Conservation (phyloP, 345 rosid genomes). For the Isatis tinctoria region DNA sequence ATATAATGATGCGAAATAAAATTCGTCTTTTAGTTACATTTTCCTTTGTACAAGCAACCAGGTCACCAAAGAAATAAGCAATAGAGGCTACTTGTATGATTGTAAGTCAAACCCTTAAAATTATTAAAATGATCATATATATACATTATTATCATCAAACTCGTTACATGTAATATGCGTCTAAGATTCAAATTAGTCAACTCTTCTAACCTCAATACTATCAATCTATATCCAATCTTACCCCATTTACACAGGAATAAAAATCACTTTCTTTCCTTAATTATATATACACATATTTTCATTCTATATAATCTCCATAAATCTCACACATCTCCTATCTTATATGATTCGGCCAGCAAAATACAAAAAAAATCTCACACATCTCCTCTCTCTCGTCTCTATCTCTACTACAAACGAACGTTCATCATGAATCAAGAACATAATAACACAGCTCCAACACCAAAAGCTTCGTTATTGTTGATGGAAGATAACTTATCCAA, state of each 20-base stretch:
- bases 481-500: constrained; percentile 37
- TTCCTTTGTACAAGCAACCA: constrained; percentile 9
- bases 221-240: constrained; percentile 14
- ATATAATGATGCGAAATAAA: not conserved
- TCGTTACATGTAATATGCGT: constrained; percentile 14
- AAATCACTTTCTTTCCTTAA: constrained; percentile 6
- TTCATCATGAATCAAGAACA: constrained; percentile 31
- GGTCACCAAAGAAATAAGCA: constrained; percentile 36
- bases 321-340: not conserved
- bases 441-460: not conserved
- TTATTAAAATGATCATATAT: not conserved
- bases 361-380: not conserved
- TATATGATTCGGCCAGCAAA: not conserved
- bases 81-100: not conserved
- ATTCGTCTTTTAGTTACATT: not conserved
- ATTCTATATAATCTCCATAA: constrained; percentile 3
- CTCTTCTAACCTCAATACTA: not conserved
- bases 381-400: not conserved
- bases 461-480: constrained; percentile 34
- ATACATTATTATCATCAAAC: not conserved
- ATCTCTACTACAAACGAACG: not conserved
- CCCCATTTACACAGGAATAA: not conserved
- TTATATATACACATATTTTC: not conserved
- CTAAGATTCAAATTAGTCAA: constrained; percentile 21
- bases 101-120: constrained; percentile 2